Evolutionary conservation across 2,329 filamentous ascomycete species (phyloP).

Genomic region (Penicillium verrucosum): DNA sequence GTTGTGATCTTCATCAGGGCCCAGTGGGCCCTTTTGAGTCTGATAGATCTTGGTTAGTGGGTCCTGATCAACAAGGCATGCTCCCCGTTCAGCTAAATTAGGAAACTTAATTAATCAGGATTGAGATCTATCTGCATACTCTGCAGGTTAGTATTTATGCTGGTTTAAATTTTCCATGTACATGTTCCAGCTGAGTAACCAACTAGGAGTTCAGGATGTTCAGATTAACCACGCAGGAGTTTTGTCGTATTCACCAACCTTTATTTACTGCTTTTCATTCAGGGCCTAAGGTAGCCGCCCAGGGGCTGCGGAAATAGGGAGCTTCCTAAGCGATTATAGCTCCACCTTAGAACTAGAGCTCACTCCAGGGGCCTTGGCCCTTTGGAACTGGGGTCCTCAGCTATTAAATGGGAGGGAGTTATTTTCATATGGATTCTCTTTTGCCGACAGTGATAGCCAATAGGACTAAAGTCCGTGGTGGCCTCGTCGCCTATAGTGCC

Average conservation of each 20-base stretch:
- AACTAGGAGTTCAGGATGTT: no score
- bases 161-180: background rate
- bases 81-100: background rate
- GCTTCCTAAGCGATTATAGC: no score
- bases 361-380: background rate
- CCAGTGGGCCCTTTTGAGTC: background rate
- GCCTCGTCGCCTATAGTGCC: background rate
- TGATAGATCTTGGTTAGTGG: background rate
- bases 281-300: no score
- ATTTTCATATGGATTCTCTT: no score
- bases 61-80: background rate
- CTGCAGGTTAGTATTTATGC: background rate
- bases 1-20: background rate
- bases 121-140: background rate
- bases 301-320: no score
- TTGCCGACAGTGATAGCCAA: background rate
- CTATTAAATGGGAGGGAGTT: background rate
- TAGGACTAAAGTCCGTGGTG: background rate
- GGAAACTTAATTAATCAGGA: background rate
- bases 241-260: background rate
- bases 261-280: background rate
- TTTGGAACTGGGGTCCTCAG: background rate
- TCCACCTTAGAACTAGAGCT: background rate
- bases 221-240: no score
- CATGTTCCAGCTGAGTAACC: background rate